Conservation (phyloP, 208 protist species). For the Vickermania spadyakhi region DNA sequence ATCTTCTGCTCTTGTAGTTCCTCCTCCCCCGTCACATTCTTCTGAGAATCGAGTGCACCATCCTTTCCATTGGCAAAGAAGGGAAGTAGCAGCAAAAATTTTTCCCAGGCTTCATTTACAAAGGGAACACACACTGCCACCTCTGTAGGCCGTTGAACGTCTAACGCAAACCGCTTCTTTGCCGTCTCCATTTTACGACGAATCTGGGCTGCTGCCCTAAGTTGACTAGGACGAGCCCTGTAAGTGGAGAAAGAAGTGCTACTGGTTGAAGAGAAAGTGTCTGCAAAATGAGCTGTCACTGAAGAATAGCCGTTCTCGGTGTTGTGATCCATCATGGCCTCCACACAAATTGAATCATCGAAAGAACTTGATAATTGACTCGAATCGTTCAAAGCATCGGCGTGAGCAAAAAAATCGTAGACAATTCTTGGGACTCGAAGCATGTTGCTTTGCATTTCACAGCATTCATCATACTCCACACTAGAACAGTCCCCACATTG, state of each 20-base stretch:
- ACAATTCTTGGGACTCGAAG: slow-evolving; percentile 60
- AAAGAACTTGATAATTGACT: too few relatives aligned
- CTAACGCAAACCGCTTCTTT: slow-evolving; percentile 44
- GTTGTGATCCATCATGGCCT: slow-evolving; percentile 41
- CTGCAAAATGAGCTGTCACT: too few relatives aligned
- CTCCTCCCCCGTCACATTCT: too few relatives aligned
- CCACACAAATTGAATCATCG: slow-evolving; percentile 34
- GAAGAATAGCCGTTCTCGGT: slow-evolving; percentile 40
- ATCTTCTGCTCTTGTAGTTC: neutral
- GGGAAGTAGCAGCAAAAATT: too few relatives aligned
- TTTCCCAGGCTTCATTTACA: too few relatives aligned
- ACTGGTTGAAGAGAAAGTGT: too few relatives aligned
- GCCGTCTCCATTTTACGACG: slow-evolving; percentile 43
- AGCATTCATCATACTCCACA: slow-evolving; percentile 36
- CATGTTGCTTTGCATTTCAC: slow-evolving; percentile 48
- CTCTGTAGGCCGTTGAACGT: slow-evolving; percentile 51
- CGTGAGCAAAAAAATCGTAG: slow-evolving; percentile 29
- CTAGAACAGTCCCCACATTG: slow-evolving; percentile 17
- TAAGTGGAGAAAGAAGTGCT: too few relatives aligned
- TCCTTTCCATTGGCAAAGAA: too few relatives aligned
- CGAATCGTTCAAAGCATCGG: too few relatives aligned
- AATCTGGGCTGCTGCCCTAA: slow-evolving; percentile 20
- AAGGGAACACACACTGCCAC: too few relatives aligned
- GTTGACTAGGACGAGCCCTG: neutral
- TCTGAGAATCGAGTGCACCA: too few relatives aligned